A percentile compares a stretch with the other conserved stretches of the same genome.
These are phyloP conservation scores for Aristolochia californica DNA, from an alignment of 164 flowering plant genomes.

Conservation along the genomic window DNA sequence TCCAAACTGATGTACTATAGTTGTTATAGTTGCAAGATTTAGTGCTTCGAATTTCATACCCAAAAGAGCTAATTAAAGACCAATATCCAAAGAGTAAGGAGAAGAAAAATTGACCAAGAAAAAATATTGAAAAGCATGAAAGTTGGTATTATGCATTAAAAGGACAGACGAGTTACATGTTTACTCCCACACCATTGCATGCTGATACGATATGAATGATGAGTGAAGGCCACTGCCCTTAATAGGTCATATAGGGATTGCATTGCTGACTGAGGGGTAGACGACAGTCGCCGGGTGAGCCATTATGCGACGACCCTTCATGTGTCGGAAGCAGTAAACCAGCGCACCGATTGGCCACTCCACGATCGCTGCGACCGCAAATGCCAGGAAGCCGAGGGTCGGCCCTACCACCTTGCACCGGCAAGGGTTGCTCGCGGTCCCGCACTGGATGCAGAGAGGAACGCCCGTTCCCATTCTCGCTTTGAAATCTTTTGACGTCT, in stretches of 20 bases:
- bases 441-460: constrained; percentile 54
- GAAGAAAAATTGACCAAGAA: no score
- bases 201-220: no score
- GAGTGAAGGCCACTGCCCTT: no score
- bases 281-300: constrained; percentile 70
- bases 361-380: constrained; percentile 52
- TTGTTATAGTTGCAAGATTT: no score
- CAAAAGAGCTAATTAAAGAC: no score
- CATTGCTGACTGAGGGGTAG: constrained; percentile 44
- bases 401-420: constrained; percentile 79
- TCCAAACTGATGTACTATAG: no score
- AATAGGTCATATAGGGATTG: constrained; percentile 65
- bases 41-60: no score
- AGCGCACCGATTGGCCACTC: constrained; percentile 85
- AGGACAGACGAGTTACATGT: no score
- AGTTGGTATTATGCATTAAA: no score
- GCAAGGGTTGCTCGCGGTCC: constrained; percentile 58
- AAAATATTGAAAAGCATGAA: no score
- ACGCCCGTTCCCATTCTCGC: constrained; percentile 10
- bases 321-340: constrained; percentile 54
- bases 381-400: constrained; percentile 53
- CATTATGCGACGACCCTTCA: constrained; percentile 76
- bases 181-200: no score
- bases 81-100: no score
- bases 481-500: neutral